phyloP scores from a whole-genome alignment of 345 rosid species.

The Gossypium herbaceum region DNA sequence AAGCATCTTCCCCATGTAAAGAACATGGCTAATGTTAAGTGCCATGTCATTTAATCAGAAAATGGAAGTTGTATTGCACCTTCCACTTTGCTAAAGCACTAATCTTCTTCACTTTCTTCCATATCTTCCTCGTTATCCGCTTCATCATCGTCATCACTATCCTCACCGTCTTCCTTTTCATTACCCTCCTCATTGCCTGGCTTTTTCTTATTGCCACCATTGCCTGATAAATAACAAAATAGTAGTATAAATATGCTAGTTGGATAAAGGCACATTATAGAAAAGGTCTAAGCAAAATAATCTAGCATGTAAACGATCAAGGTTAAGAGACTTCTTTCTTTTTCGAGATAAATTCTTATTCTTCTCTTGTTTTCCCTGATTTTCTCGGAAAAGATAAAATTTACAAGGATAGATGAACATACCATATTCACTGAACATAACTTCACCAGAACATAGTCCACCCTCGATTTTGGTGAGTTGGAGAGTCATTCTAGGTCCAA shows the following conservation, averaged over 20 bases:
- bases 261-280: background rate
- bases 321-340: background rate
- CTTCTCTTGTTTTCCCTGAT: background rate
- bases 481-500: conserved; percentile 95
- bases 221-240: conserved; percentile 17
- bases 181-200: background rate
- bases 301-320: background rate
- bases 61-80: background rate
- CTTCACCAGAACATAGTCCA: conserved; percentile 78
- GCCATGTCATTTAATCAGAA: background rate
- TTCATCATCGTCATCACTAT: conserved; percentile 13
- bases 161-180: conserved; percentile 11
- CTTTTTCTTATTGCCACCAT: conserved; percentile 21
- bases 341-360: background rate
- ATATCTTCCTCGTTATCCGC: background rate
- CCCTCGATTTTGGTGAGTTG: conserved; percentile 71
- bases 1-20: background rate
- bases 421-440: conserved; percentile 70
- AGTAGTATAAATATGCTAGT: background rate
- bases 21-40: background rate
- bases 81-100: background rate
- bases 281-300: background rate
- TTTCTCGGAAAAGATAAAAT: background rate
- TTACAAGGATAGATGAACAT: conserved; percentile 18
- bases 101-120: conserved; percentile 1